Base-by-base conservation (phyloP, 768 basidiomycete species). In the Lactarius akahatsu region DNA sequence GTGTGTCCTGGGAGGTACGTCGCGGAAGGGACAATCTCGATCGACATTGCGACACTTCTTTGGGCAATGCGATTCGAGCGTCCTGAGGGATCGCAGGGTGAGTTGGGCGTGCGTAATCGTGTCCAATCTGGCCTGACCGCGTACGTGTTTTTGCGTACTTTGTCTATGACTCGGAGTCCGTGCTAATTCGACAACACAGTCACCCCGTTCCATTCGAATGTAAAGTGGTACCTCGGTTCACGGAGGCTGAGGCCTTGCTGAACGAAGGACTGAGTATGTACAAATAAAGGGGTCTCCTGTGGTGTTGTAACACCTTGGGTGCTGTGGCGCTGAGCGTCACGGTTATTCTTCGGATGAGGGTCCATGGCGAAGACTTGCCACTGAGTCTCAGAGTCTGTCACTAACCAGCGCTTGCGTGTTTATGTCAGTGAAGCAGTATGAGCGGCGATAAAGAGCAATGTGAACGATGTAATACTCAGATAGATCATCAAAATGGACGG, bases 1-100 rank as follows among this genome's bases (percentile, higher is more conserved):
- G 72, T 77, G 18, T 79, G 78, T 54, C 69, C 72, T 8, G 78
- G 78, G 8, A 68, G 69, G 28, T 62, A 75, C 61, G 60, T 77
- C 32, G 77, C 77, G 0, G 74, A 76, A 56, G 66, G 72, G 20
- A 69, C 72, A 8, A 36, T 78, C 6, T 75, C 74, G 58, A 76
- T 77, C 36, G 67, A 71, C 40, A 71, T 77, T 28, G 77, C 77
- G 15, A 66, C 70, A 16, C 62, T 75, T 1, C 70, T 79, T 34
- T 72, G 69, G 63, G 73, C 74, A 16, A 69, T 63, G 52, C 64
- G 64, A 34, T 63, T 75, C 20, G 67, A 58, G 15, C 65, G 61
- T 18, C 20, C 52, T 28, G 28, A 41, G 4, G 63, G 64, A 28
- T 58, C 57, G 2, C 8, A 50, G 9, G 70, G 65, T 2, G 23